Evolutionary conservation across 2,329 filamentous ascomycete genomes (phyloP).

Genomic region (Aspergillus japonicus): DNA sequence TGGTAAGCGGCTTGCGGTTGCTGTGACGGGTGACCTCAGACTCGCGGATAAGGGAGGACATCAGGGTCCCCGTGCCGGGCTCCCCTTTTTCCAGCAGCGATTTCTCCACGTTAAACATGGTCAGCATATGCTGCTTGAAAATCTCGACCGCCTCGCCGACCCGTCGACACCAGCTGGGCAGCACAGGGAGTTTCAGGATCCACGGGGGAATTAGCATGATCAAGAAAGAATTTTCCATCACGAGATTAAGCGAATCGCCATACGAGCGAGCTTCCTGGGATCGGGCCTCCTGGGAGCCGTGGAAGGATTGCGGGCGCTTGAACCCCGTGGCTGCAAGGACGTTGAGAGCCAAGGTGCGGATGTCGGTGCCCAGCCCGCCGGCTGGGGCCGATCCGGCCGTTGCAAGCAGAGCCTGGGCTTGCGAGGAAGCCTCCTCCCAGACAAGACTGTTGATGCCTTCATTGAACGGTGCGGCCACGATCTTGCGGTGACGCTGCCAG

Average conservation of each 20-base stretch:
- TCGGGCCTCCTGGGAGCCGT: neutral
- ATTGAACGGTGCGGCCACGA: neutral
- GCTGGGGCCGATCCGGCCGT: neutral
- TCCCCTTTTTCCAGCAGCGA: too few species aligned
- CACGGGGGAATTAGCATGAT: neutral
- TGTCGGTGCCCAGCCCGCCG: neutral
- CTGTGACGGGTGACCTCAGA: too few species aligned
- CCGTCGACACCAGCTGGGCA: neutral
- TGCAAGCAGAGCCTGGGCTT: constrained; percentile 13
- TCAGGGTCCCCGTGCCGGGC: too few species aligned
- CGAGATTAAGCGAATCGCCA: neutral
- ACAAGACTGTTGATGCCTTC: neutral
- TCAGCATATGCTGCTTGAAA: neutral
- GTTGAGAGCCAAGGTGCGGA: neutral
- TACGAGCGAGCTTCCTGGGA: neutral
- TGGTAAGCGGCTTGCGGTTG: neutral
- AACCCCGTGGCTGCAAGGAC: neutral
- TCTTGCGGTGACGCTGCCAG: too few species aligned
- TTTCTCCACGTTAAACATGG: neutral
- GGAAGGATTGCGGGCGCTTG: neutral
- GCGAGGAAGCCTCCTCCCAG: neutral
- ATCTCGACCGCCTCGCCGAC: neutral
- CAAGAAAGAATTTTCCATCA: neutral
- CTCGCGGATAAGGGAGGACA: too few species aligned
- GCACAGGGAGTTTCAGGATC: neutral